A percentile compares a stretch with the other conserved stretches of the same genome.
Evolutionary conservation across 768 basidiomycete genomes (phyloP).

Genomic region (Hydnomerulius pinastri): DNA sequence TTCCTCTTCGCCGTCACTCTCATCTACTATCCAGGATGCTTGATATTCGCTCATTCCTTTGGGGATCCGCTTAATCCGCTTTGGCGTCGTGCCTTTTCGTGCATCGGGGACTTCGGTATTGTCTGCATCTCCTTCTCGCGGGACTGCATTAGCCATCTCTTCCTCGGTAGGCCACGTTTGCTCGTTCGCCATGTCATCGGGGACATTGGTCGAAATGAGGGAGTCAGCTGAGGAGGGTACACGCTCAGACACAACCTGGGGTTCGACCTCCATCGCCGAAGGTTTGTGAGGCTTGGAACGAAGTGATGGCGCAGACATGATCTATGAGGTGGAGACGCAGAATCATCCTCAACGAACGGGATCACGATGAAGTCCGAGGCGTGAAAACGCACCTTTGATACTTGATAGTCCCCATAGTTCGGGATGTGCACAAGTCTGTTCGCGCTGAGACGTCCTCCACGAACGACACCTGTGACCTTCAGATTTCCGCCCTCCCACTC

Average conservation of each 20-base stretch:
- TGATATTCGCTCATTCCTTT: constrained; percentile 98
- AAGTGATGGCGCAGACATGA: constrained; percentile 61
- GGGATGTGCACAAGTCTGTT: constrained; percentile 88
- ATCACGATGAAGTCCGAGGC: neutral
- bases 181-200: constrained; percentile 89
- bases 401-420: constrained; percentile 84
- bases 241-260: constrained; percentile 61
- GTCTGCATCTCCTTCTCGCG: constrained; percentile 16
- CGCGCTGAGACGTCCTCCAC: constrained; percentile 76
- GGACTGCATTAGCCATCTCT: constrained; percentile 64
- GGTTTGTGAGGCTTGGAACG: constrained; percentile 35
- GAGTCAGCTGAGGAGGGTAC: constrained; percentile 73
- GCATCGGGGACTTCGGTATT: constrained; percentile 59
- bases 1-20: constrained; percentile 63
- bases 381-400: constrained; percentile 61
- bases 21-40: constrained; percentile 94
- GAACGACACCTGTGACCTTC: constrained; percentile 78
- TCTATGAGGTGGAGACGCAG: constrained; percentile 52
- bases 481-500: constrained; percentile 66
- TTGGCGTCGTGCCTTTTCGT: constrained; percentile 72
- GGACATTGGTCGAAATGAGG: constrained; percentile 82
- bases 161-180: constrained; percentile 99
- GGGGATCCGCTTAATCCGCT: constrained; percentile 77
- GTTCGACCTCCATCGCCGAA: constrained; percentile 67
- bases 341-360: neutral